Evolutionary conservation across 2,329 filamentous ascomycete genomes (phyloP).

Genomic region (Fusarium liriodendri): DNA sequence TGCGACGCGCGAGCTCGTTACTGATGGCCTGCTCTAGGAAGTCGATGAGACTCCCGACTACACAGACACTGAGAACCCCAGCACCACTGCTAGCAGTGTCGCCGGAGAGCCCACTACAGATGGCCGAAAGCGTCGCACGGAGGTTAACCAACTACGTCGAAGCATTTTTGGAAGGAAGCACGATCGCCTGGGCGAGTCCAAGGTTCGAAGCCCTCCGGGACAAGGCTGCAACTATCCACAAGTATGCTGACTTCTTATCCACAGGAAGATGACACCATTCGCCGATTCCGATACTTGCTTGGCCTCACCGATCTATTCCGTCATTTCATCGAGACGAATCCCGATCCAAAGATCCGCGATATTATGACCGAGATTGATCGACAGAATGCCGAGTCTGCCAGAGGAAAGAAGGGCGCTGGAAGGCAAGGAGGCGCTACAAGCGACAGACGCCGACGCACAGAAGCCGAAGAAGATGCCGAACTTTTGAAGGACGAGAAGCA

Average conservation of each 20-base stretch:
- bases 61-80: constrained; percentile 74
- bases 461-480: constrained; percentile 98
- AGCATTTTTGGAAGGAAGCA: constrained; percentile 97
- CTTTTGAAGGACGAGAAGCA: constrained; percentile 86
- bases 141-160: constrained; percentile 89
- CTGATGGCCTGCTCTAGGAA: constrained; percentile 55
- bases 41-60: constrained; percentile 75
- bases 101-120: constrained; percentile 79
- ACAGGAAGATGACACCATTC: constrained; percentile 93
- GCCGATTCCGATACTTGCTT: constrained; percentile 92
- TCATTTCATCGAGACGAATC: constrained; percentile 98
- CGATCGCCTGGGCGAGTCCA: constrained; percentile 89
- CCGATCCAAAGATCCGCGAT: constrained; percentile 92
- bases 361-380: constrained; percentile 95
- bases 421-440: constrained; percentile 87
- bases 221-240: constrained; percentile 5
- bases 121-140: constrained; percentile 85
- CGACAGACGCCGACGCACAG: constrained; percentile 86
- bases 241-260: constrained; percentile 10
- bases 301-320: constrained; percentile 97
- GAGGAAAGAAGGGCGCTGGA: constrained; percentile 77
- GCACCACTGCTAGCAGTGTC: constrained; percentile 84
- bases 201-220: constrained; percentile 65
- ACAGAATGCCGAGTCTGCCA: constrained; percentile 82
- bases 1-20: not conserved